Conservation (phyloP, 2,329 filamentous ascomycete genomes). For the Aspergillus intermedius region DNA sequence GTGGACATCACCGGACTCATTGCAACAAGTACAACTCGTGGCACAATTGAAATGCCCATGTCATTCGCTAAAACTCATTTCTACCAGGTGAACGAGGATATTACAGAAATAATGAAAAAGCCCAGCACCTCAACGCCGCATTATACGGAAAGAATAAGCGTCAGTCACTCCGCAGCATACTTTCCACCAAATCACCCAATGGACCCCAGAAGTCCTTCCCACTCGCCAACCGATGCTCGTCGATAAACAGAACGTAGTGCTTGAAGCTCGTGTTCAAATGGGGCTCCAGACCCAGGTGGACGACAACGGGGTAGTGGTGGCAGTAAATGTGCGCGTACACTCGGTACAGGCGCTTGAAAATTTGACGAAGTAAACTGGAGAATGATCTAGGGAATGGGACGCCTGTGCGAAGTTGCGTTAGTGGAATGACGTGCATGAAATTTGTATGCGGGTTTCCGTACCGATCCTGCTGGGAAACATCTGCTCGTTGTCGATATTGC, state of each 20-base stretch:
- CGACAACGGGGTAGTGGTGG: conserved; percentile 96
- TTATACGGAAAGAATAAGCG: not conserved
- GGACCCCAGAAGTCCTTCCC: conserved; percentile 98
- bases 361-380: conserved; percentile 78
- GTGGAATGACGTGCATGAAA: not conserved
- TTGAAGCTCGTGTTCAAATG: conserved; percentile 99
- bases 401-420: conserved; percentile 42
- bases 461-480: conserved; percentile 92
- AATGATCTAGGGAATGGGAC: conserved; percentile 95
- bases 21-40: not conserved
- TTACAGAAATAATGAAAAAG: not conserved
- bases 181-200: conserved; percentile 90
- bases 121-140: conserved; percentile 13
- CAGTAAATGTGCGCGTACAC: conserved; percentile 99
- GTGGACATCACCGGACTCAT: not conserved
- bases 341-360: conserved; percentile 98
- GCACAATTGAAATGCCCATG: not conserved
- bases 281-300: conserved; percentile 89
- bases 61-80: not conserved
- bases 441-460: conserved; percentile 29
- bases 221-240: conserved; percentile 86
- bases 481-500: conserved; percentile 89
- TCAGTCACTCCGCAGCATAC: conserved; percentile 90
- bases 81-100: too few species aligned
- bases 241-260: conserved; percentile 97